Evolutionary conservation across 495 filamentous ascomycete species (phyloP).

Genomic region (Aspergillus sclerotioniger): DNA sequence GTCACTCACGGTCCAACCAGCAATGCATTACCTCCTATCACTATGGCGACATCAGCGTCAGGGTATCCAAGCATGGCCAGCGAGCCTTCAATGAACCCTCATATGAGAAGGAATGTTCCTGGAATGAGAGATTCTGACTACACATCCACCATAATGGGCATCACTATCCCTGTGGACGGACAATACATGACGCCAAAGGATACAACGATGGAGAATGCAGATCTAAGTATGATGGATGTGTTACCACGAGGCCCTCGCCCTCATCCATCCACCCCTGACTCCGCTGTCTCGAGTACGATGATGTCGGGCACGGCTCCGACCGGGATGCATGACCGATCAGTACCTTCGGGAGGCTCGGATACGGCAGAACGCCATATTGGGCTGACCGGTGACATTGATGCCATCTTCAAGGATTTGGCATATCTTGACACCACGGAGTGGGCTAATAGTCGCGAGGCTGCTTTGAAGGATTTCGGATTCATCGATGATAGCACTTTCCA

Average conservation of each 20-base stretch:
- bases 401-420: conserved; percentile 62
- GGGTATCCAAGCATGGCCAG: conserved; percentile 4
- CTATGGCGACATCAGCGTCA: conserved; percentile 8
- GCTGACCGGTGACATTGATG: conserved; percentile 47
- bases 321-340: conserved; percentile 17
- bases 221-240: conserved; percentile 27
- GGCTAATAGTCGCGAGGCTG: conserved; percentile 51
- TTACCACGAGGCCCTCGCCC: conserved; percentile 22
- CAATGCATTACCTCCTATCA: conserved; percentile 9
- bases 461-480: conserved; percentile 60
- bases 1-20: not conserved
- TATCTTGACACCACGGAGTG: conserved; percentile 60
- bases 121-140: conserved; percentile 20
- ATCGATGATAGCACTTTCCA: conserved; percentile 53
- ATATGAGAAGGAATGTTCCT: conserved; percentile 7
- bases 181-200: conserved; percentile 41
- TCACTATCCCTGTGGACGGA: conserved; percentile 37
- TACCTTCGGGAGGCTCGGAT: conserved; percentile 15
- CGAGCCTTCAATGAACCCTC: conserved; percentile 12
- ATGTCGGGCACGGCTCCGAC: conserved; percentile 12
- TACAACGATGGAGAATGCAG: conserved; percentile 33
- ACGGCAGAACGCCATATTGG: conserved; percentile 9
- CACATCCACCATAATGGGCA: conserved; percentile 36
- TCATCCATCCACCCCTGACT: conserved; percentile 33
- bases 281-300: conserved; percentile 28